Percentiles rank a stretch among this genome's conserved stretches.
Conservation (phyloP, 1,284 basidiomycete genomes). For the Ceratobasidium sp. region DNA sequence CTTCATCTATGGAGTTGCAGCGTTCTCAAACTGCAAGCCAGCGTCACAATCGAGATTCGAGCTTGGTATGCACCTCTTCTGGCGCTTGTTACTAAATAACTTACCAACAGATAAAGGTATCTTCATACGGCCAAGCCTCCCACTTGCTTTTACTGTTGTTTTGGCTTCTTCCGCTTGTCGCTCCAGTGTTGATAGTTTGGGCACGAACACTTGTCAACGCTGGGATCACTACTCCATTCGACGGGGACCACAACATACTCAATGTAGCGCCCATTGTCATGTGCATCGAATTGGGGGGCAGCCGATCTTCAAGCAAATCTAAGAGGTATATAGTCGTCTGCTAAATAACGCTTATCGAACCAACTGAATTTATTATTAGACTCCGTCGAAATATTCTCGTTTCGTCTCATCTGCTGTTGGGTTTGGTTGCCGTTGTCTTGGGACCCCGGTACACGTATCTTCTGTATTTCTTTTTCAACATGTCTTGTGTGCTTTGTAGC, state of each 20-base stretch:
- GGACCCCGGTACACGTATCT: conserved; percentile 68
- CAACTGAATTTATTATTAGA: conserved; percentile 49
- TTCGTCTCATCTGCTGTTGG: conserved; percentile 61
- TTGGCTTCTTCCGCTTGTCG: conserved; percentile 80
- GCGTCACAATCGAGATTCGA: neutral
- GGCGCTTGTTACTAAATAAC: neutral
- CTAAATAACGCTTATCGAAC: conserved; percentile 42
- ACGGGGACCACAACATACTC: conserved; percentile 77
- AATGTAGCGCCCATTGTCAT: conserved; percentile 71
- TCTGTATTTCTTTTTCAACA: conserved; percentile 51
- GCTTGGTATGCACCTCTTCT: neutral
- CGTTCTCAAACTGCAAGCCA: conserved; percentile 30
- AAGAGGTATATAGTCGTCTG: conserved; percentile 52
- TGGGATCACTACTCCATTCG: conserved; percentile 75
- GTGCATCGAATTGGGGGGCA: conserved; percentile 51
- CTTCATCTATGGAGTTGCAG: conserved; percentile 75
- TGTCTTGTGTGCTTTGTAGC: conserved; percentile 21
- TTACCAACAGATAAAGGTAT: conserved; percentile 40
- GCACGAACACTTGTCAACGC: conserved; percentile 79
- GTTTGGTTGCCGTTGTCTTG: conserved; percentile 60
- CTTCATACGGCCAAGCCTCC: conserved; percentile 59
- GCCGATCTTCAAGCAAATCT: conserved; percentile 56
- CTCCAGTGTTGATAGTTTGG: conserved; percentile 88
- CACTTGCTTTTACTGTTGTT: conserved; percentile 81
- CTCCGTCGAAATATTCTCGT: conserved; percentile 53